Evolutionary conservation across 306 rosid genomes (phyloP).

Genomic region (Pterocarpus macrocarpus): DNA sequence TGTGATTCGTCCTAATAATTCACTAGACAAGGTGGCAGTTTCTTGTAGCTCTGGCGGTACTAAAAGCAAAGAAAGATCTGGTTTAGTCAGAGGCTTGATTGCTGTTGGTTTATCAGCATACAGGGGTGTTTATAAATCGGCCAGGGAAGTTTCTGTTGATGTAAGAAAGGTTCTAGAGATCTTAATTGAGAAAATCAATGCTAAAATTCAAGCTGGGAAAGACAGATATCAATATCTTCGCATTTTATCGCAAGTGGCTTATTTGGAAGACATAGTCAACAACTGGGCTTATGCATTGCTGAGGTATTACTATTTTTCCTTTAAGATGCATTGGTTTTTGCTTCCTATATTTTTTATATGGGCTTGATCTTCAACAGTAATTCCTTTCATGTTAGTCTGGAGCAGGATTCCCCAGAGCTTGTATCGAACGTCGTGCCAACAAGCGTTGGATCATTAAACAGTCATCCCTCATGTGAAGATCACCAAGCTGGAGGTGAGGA

Average conservation of each 20-base stretch:
- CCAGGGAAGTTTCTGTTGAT: conserved; percentile 79
- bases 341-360: neutral
- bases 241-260: conserved; percentile 92
- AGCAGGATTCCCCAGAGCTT: conserved; percentile 63
- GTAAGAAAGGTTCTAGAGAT: conserved; percentile 85
- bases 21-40: conserved; percentile 59
- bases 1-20: conserved; percentile 69
- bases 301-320: conserved; percentile 63
- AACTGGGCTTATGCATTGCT: conserved; percentile 86
- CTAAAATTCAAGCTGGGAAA: conserved; percentile 78
- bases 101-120: conserved; percentile 95
- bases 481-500: conserved; percentile 58
- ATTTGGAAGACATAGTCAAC: conserved; percentile 89
- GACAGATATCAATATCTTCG: conserved; percentile 83
- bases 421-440: conserved; percentile 42
- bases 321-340: conserved; percentile 7
- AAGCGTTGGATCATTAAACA: conserved; percentile 40
- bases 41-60: conserved; percentile 57
- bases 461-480: conserved; percentile 42
- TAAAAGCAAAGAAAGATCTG: conserved; percentile 71
- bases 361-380: conserved; percentile 46
- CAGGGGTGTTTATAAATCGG: conserved; percentile 83
- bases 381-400: conserved; percentile 77
- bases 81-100: conserved; percentile 80
- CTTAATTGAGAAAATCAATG: conserved; percentile 69